A percentile compares a stretch with the other conserved stretches of the same genome.
phyloP scores from a whole-genome alignment of 768 basidiomycete genomes.

The Steccherinum ochraceum region DNA sequence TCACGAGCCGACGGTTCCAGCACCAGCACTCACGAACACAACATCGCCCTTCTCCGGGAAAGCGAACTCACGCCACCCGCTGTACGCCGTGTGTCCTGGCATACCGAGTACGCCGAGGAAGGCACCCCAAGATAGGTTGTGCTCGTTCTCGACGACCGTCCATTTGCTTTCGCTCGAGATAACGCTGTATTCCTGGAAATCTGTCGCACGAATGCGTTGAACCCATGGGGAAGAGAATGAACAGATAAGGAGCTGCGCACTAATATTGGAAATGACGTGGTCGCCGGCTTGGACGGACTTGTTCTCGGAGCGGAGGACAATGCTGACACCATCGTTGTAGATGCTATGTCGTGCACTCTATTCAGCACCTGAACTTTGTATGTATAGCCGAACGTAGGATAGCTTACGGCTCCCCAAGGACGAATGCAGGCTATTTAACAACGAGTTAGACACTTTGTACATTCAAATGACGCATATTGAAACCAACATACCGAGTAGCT shows the following conservation, averaged over 20 bases:
- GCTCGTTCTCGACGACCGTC: slow-evolving; percentile 31
- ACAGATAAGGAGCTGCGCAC: slow-evolving; percentile 15
- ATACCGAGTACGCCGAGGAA: slow-evolving; percentile 48
- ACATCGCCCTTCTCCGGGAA: slow-evolving; percentile 43
- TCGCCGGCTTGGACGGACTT: slow-evolving; percentile 14
- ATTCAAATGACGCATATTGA: neutral
- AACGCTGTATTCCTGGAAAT: slow-evolving; percentile 36
- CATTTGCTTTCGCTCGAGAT: slow-evolving; percentile 15
- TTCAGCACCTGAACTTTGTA: slow-evolving; percentile 24
- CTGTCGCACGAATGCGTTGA: slow-evolving; percentile 20
- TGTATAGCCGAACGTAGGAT: neutral
- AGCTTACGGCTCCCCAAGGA: slow-evolving; percentile 23
- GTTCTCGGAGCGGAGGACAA: slow-evolving; percentile 22
- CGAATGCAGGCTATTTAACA: slow-evolving; percentile 13
- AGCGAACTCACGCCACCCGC: slow-evolving; percentile 36
- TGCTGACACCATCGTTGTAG: slow-evolving; percentile 18
- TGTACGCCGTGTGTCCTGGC: slow-evolving; percentile 28
- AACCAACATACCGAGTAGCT: slow-evolving; percentile 12
- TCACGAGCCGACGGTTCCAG: slow-evolving; percentile 19
- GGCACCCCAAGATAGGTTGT: slow-evolving; percentile 40
- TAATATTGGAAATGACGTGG: slow-evolving; percentile 18
- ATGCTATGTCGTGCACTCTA: slow-evolving; percentile 13
- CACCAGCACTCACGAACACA: slow-evolving; percentile 41
- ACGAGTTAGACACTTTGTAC: neutral
- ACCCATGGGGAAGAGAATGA: too few species aligned